A percentile compares a stretch with the other conserved stretches of the same genome.
These are phyloP conservation scores for Themeda triandra DNA, from an alignment of 176 grass and related monocot genomes.

Conservation along the genomic window DNA sequence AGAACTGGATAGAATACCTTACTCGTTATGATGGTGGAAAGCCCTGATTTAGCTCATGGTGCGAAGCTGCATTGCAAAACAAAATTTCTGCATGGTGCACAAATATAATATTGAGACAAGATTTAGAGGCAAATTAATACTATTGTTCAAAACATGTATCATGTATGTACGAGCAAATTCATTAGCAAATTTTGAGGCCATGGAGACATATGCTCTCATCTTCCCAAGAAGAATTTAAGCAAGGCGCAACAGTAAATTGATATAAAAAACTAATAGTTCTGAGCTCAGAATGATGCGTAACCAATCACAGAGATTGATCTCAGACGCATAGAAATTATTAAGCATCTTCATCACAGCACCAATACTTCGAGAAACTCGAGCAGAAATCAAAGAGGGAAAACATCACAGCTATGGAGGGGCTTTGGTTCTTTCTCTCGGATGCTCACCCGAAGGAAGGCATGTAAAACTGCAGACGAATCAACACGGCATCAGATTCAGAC, in stretches of 20 bases:
- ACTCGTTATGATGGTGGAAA: no score
- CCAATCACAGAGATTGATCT: slow-evolving; percentile 48
- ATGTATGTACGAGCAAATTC: no score
- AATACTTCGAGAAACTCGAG: not conserved
- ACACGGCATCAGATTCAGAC: slow-evolving; percentile 99
- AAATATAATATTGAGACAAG: no score
- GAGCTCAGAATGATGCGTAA: slow-evolving; percentile 49
- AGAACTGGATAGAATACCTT: no score
- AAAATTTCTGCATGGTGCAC: no score
- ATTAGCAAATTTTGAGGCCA: no score
- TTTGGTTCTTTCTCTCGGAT: slow-evolving; percentile 48
- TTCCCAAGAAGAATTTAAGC: slow-evolving; percentile 36
- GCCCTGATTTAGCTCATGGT: no score
- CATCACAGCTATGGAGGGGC: not conserved
- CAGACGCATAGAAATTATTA: slow-evolving; percentile 63
- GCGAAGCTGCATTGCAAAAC: no score
- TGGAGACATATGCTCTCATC: no score
- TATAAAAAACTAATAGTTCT: not conserved
- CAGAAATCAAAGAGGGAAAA: not conserved
- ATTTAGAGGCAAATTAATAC: no score
- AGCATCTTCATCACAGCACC: slow-evolving; percentile 49
- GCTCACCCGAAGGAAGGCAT: slow-evolving; percentile 35
- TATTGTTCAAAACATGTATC: no score
- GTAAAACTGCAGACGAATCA: slow-evolving; percentile 77
- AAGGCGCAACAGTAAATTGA: not conserved